Evolutionary conservation across 2,329 filamentous ascomycete species (phyloP).

Genomic region (Decorospora gaudefroyi): DNA sequence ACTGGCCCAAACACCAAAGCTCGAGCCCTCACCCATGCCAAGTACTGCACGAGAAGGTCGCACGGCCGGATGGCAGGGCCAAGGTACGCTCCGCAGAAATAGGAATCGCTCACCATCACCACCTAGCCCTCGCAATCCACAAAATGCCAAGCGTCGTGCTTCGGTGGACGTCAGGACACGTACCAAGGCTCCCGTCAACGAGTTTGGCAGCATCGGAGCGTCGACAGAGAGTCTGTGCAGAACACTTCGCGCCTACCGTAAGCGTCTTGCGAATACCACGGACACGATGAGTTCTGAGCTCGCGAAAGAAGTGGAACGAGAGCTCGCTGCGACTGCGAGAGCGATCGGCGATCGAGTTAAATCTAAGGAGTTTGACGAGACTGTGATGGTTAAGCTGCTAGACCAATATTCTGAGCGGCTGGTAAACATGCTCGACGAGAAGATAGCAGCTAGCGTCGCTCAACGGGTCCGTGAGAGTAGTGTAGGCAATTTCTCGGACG

Average conservation of each 20-base stretch:
- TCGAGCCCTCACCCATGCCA: constrained; percentile 50
- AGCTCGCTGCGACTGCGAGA: constrained; percentile 57
- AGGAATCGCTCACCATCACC: constrained; percentile 52
- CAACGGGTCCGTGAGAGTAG: constrained; percentile 43
- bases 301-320: constrained; percentile 60
- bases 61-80: constrained; percentile 20
- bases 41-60: constrained; percentile 31
- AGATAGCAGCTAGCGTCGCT: constrained; percentile 56
- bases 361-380: constrained; percentile 50
- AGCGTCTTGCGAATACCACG: constrained; percentile 57
- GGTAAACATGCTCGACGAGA: constrained; percentile 72
- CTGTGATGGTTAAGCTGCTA: constrained; percentile 60
- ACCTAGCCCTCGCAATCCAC: constrained; percentile 44
- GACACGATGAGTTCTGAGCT: constrained; percentile 54
- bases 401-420: constrained; percentile 77
- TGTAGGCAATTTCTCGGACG: constrained; percentile 32
- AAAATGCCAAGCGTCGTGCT: constrained; percentile 50
- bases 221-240: constrained; percentile 62
- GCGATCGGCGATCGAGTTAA: constrained; percentile 52
- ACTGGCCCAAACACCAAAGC: constrained; percentile 52
- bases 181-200: constrained; percentile 47
- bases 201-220: constrained; percentile 42
- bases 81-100: constrained; percentile 34
- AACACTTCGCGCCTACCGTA: constrained; percentile 62
- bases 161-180: constrained; percentile 58